These are phyloP conservation scores for Leucogyrophana mollusca DNA, from an alignment of 768 basidiomycete genomes.

Conservation along the genomic window DNA sequence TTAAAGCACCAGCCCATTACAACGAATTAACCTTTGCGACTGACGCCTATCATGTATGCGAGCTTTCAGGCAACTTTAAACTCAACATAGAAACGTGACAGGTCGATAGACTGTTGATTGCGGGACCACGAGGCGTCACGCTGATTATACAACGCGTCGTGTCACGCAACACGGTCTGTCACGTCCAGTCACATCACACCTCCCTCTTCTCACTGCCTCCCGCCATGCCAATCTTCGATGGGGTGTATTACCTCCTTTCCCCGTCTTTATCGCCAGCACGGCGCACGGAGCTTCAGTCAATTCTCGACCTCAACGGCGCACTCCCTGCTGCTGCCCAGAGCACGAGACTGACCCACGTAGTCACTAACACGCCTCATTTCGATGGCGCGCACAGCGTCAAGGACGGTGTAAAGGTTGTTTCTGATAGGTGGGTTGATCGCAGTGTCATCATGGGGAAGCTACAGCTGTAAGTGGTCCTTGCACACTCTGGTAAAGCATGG, in stretches of 20 bases:
- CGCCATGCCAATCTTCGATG: slow-evolving; percentile 37
- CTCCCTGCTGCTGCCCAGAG: slow-evolving; percentile 30
- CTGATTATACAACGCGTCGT: too few relatives aligned
- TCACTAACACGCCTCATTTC: slow-evolving; percentile 56
- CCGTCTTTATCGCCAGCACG: slow-evolving; percentile 43
- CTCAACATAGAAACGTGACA: too few relatives aligned
- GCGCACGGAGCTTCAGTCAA: slow-evolving; percentile 41
- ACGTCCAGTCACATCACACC: slow-evolving; percentile 1
- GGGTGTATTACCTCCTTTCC: slow-evolving; percentile 47
- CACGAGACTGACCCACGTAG: slow-evolving; percentile 44
- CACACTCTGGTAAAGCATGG: not conserved
- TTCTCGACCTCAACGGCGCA: slow-evolving; percentile 56
- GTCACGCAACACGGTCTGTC: slow-evolving; percentile 3
- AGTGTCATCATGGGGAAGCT: slow-evolving; percentile 54
- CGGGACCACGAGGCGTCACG: too few relatives aligned
- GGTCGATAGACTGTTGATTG: too few relatives aligned
- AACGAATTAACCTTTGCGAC: too few relatives aligned
- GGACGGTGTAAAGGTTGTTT: slow-evolving; percentile 19
- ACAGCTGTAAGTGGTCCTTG: slow-evolving; percentile 46
- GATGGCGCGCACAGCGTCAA: slow-evolving; percentile 51
- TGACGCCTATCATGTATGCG: too few relatives aligned
- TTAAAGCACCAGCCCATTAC: too few relatives aligned
- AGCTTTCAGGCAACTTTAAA: too few relatives aligned
- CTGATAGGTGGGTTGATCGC: slow-evolving; percentile 72
- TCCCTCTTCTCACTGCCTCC: not conserved